Evolutionary conservation across 2,329 filamentous ascomycete genomes (phyloP).

Genomic region (Colletotrichum filicis): DNA sequence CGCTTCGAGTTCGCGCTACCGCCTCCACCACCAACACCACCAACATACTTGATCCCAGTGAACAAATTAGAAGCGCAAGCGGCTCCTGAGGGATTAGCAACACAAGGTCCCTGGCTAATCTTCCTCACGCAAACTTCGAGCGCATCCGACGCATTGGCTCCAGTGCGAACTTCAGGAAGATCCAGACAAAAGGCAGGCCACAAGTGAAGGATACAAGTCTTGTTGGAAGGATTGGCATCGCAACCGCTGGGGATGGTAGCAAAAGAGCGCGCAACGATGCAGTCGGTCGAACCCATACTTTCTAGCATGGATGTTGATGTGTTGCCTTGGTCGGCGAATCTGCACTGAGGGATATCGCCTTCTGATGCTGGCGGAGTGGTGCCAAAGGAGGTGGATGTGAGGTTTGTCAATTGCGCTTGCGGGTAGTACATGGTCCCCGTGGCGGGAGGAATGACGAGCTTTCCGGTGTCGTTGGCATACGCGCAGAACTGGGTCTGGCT

Average conservation of each 20-base stretch:
- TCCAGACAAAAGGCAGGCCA: constrained; percentile 3
- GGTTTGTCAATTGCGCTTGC: not conserved
- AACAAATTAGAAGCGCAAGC: not conserved
- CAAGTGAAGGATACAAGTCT: not conserved
- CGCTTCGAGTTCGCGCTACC: not conserved
- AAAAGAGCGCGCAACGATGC: not conserved
- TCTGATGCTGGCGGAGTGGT: not conserved
- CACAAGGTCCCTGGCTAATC: constrained; percentile 5
- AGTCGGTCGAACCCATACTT: not conserved
- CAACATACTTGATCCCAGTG: not conserved
- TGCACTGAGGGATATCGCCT: not conserved
- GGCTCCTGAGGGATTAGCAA: constrained; percentile 1
- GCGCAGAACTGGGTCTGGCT: not conserved
- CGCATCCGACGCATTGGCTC: not conserved
- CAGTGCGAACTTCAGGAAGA: not conserved
- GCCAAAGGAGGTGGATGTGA: not conserved
- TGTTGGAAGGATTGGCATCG: not conserved
- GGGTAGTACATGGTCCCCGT: not conserved
- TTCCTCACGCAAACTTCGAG: not conserved
- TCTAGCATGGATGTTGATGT: not conserved
- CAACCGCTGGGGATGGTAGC: not conserved
- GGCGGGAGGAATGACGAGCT: not conserved
- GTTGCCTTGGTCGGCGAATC: not conserved
- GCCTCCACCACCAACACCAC: not conserved
- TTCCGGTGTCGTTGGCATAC: not conserved